A percentile compares a stretch with the other conserved stretches of the same genome.
phyloP scores from a whole-genome alignment of 345 rosid genomes.

The Eucalyptus decipiens region DNA sequence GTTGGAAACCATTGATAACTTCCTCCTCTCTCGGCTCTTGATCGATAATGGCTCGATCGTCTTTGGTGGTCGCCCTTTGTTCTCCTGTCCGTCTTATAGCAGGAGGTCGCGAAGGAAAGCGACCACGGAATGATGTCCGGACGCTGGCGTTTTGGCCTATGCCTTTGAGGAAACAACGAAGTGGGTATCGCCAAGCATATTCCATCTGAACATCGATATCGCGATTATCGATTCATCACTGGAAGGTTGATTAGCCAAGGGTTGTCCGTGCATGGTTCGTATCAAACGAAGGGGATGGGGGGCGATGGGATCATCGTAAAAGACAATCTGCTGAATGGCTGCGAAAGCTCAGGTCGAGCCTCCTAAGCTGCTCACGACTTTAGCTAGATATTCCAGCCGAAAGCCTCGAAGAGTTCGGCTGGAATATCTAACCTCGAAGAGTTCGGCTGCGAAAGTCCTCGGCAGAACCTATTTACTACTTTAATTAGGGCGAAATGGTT shows the following conservation, averaged over 20 bases:
- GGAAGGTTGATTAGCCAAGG: background rate
- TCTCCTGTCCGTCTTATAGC: background rate
- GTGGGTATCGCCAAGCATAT: background rate
- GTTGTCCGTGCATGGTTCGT: background rate
- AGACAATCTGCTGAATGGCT: background rate
- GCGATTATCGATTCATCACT: background rate
- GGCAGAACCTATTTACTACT: background rate
- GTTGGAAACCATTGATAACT: background rate
- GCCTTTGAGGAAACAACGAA: slow-evolving; percentile 3
- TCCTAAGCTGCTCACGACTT: background rate
- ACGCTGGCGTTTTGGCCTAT: background rate
- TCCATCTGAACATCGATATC: background rate
- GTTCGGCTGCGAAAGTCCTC: background rate
- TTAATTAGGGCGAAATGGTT: background rate
- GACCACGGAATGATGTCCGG: background rate
- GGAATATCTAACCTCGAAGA: too few relatives aligned
- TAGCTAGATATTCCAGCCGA: too few relatives aligned
- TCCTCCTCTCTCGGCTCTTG: background rate
- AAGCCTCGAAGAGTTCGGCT: too few relatives aligned
- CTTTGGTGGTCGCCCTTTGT: background rate
- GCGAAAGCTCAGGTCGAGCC: background rate
- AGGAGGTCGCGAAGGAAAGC: background rate
- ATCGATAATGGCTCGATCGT: background rate
- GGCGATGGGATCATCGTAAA: background rate
- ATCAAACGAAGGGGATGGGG: background rate